Base-by-base conservation (phyloP, 306 rosid species). In the Citrullus mucosospermus region DNA sequence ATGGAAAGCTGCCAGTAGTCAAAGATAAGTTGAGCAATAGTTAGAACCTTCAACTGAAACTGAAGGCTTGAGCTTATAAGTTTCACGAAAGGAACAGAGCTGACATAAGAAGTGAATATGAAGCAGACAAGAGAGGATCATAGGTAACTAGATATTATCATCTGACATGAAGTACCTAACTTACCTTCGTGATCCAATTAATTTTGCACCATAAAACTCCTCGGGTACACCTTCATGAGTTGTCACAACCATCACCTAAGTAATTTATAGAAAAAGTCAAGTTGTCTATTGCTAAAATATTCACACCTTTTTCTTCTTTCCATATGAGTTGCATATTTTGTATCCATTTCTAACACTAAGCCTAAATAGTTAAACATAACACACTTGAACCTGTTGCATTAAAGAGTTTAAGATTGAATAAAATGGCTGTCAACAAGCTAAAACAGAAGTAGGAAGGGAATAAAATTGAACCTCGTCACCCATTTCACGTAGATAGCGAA, bases 191-290 rank as follows among this genome's bases (percentile, higher is more conserved):
- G 99, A 96, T 84, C 98, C 99, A 79, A 96, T 88, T 80, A 88
- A 80, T 81, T 88, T 90, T 54, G 99, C 99, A 61, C 99, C 98
- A 76, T 96, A 84, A 87, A 96, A 96, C 82, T 96, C 99, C 22
- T 84, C 53, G 1, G 99, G 99, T 7, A 92, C 97, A 65, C 99
- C 99, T 91, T 91, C 97, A 76, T 92, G 99, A 25, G 98, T 96
- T 54, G 99, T 96, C 84, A 96, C 97, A 60, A 96, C 98, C 96
- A 96, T 86, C 79, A 96, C 97, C 99, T 96, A 57, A 55, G 77
- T 16, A 79, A 86, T 20, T 22, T 54, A 78, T 66, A 57, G 70
- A 30, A 82, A 62, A 14, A 44, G 83, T 78, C 78, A 78, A 78
- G n/a, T 74, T 51, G 11, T 54, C 78, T 82, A 56, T 38, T 75